Base-by-base conservation (phyloP, 352 stramenopile genomes). In the Nothophytophthora sp. region DNA sequence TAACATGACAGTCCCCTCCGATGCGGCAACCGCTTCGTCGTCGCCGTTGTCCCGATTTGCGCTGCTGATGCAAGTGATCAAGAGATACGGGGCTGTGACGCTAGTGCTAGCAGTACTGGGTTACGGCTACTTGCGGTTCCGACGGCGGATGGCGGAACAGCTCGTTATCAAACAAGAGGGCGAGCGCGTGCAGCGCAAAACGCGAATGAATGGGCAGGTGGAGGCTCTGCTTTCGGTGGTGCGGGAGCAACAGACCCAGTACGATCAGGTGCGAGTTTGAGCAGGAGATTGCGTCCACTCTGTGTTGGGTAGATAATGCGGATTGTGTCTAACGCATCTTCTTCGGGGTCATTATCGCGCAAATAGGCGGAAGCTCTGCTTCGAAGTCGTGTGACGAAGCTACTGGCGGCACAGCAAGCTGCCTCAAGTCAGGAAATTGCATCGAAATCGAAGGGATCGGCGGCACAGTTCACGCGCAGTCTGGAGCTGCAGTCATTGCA, bases 181-280 rank as follows among this genome's bases (percentile, higher is more conserved):
- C 4, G 44, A 72, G 15, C 60, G 44, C 16, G 36, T 48, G 24
- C 55, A 72, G 35, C 61, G 49, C 11, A 51, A 50, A 13, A 45
- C 41, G 24, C 61, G 52, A 15, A 55, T 49, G 28, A 48, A 55
- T 18, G 19, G 18, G 4, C 55, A 67, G 11, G 55, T 81, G 27
- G 51, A 60, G n/a, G 47, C 45, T 12, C 53, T 79, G 28, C 38
- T 81, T 25, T 34, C 20, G 0, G 55, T 81, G 18, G 61, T 81
- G 12, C 67, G 61, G 15, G 50, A 76, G 16, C 71, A 78, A 19
- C 71, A 81, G 50, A 48, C 41, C 27, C 71, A 78, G 46, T 81
- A 76, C 32, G 55, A 76, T 12, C 53, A 79, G 41, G 55, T 64
- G 24, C 23, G 13, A 8, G 12, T 2, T 15, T 40, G 1, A 8